Percentiles rank a stretch among this genome's conserved stretches.
phyloP scores from a whole-genome alignment of 495 filamentous ascomycete species.

The Lineolata rhizophorae region DNA sequence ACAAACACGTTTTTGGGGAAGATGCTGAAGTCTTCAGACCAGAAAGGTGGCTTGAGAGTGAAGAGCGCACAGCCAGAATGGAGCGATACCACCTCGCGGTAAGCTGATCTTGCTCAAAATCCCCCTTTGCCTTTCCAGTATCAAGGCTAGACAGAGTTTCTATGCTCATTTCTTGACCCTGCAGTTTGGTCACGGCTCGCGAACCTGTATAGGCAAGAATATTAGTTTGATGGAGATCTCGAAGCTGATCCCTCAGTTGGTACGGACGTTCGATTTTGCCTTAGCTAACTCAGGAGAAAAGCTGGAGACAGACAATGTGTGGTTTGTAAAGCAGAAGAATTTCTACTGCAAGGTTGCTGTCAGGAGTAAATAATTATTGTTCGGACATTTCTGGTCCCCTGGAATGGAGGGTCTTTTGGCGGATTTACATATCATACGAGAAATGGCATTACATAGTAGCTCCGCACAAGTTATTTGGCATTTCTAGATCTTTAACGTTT shows the following conservation, averaged over 20 bases:
- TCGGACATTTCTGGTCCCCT: no score
- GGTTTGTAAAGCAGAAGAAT: slow-evolving; percentile 50
- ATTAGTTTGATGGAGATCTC: slow-evolving; percentile 58
- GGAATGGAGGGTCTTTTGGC: no score
- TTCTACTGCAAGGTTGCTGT: no score
- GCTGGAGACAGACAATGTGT: slow-evolving; percentile 47
- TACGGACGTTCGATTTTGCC: slow-evolving; percentile 41
- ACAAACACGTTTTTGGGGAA: slow-evolving; percentile 26
- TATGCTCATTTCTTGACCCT: no score
- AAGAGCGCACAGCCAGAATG: slow-evolving; percentile 2
- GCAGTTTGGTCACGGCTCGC: slow-evolving; percentile 40
- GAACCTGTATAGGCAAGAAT: slow-evolving; percentile 51
- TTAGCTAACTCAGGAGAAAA: slow-evolving; percentile 34
- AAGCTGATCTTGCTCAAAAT: slow-evolving; percentile 23
- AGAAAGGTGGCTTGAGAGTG: slow-evolving; percentile 29
- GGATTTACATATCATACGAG: no score
- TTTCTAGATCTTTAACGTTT: no score
- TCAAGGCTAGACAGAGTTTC: no score
- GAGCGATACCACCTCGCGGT: slow-evolving; percentile 10
- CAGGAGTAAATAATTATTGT: no score
- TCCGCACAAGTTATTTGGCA: no score
- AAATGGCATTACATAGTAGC: no score
- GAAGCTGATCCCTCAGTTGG: slow-evolving; percentile 52
- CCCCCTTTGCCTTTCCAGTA: no score
- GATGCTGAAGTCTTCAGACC: slow-evolving; percentile 31